Base-by-base conservation (phyloP, 2,329 filamentous ascomycete species). In the Cladosporium oxysporum region DNA sequence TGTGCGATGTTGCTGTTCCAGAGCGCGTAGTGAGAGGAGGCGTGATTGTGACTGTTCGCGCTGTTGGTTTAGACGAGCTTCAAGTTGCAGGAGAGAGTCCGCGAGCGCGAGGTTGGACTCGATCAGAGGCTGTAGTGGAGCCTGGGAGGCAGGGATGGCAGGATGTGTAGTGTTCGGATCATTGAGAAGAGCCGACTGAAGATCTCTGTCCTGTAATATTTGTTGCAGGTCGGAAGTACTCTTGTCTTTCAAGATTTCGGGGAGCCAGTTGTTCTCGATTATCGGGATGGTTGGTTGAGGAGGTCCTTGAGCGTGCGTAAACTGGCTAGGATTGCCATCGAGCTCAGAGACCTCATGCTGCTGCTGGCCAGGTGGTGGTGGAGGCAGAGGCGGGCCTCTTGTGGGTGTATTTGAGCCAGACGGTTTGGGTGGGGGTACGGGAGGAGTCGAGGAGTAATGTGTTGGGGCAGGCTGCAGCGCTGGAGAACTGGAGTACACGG, bases 1-100 rank as follows among this genome's bases (percentile, higher is more conserved):
- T 71, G 91, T 87, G 64, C 90, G 88, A 91, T 95, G 98, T 74
- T 94, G 90, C n/a, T 93, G 87, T 80, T 98, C 95, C 18, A 97
- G 86, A 1, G 91, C 91, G 73, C 94, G 91, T 26, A 95, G 87
- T 12, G 91, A 86, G 1, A 98, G 84, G 0, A 98, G 86, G 66
- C 93, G 90, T 3, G 92, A 90, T 75, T 96, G 92, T 0, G 91
- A 90, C 1, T 85, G 83, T 31, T 87, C 84, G 65, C 94, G 90
- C 73, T 90, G 85, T 69, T 84, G 84, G 12, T 79, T 76, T 14
- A 89, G 79, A 67, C 84, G 84, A 0, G 80, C 75, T 76, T 92
- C 90, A 6, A 89, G 82, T 44, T 86, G 83, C 28, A 83, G 78
- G 14, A 92, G 81, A 71, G 88, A 85, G 31, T 82, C 77, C 7